Evolutionary conservation across 352 stramenopile species (phyloP).

Genomic region (Pythium inflatum): DNA sequence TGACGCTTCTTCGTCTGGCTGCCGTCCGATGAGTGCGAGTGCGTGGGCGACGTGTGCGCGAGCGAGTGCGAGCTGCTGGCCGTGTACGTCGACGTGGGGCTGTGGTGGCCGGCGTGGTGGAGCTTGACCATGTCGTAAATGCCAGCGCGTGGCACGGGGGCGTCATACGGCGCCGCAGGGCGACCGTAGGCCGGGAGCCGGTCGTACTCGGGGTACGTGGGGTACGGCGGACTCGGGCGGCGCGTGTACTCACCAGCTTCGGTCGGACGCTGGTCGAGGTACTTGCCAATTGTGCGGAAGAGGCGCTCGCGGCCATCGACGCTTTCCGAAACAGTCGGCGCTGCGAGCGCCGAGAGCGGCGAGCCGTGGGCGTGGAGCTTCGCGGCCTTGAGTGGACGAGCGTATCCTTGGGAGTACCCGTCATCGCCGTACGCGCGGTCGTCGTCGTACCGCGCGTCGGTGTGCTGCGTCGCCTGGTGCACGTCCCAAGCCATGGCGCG

Average conservation of each 20-base stretch:
- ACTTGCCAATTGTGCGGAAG: slow-evolving; percentile 64
- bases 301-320: slow-evolving; percentile 44
- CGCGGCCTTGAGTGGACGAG: slow-evolving; percentile 11
- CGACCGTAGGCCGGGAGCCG: neutral
- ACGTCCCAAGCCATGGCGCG: slow-evolving; percentile 66
- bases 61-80: slow-evolving; percentile 15
- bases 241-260: neutral
- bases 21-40: slow-evolving; percentile 14
- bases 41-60: slow-evolving; percentile 24
- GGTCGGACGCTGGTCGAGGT: slow-evolving; percentile 29
- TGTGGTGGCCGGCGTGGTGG: slow-evolving; percentile 12
- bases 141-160: neutral
- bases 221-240: neutral
- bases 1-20: slow-evolving; percentile 49
- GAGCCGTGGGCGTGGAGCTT: slow-evolving; percentile 16
- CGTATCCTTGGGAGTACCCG: neutral
- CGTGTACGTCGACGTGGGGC: slow-evolving; percentile 5
- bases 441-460: slow-evolving; percentile 5
- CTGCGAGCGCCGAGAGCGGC: neutral
- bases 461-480: slow-evolving; percentile 28
- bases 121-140: slow-evolving; percentile 31
- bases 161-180: neutral
- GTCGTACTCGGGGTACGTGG: neutral
- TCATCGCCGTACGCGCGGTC: slow-evolving; percentile 1
- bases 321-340: neutral